A percentile compares a stretch with the other conserved stretches of the same genome.
These are phyloP conservation scores for Daldinia vernicosa DNA, from an alignment of 495 filamentous ascomycete genomes.

Conservation along the genomic window DNA sequence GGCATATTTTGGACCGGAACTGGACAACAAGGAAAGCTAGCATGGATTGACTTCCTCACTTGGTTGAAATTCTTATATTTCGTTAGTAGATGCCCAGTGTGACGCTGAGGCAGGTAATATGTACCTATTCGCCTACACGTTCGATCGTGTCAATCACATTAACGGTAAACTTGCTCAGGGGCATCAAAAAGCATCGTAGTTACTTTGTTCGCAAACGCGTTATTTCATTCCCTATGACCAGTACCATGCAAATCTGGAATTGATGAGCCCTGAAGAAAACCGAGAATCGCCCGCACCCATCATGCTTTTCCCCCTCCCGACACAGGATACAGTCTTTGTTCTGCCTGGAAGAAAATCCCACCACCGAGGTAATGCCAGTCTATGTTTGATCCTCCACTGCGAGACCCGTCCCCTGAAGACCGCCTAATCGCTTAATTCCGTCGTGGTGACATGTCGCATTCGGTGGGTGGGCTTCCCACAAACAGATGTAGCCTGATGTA, in stretches of 20 bases:
- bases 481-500: slow-evolving; percentile 44
- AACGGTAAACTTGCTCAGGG: background rate
- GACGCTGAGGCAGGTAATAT: background rate
- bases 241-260: slow-evolving; percentile 46
- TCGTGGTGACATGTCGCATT: slow-evolving; percentile 33
- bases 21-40: background rate
- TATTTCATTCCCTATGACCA: slow-evolving; percentile 48
- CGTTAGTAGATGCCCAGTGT: background rate
- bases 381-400: slow-evolving; percentile 29
- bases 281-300: slow-evolving; percentile 39
- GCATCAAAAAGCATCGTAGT: slow-evolving; percentile 10
- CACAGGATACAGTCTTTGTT: slow-evolving; percentile 7
- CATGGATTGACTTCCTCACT: background rate
- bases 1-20: background rate
- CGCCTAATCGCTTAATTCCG: slow-evolving; percentile 17
- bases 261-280: slow-evolving; percentile 41
- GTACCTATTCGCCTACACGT: background rate
- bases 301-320: slow-evolving; percentile 29
- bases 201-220: slow-evolving; percentile 42
- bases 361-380: slow-evolving; percentile 24
- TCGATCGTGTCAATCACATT: slow-evolving; percentile 7
- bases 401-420: slow-evolving; percentile 21
- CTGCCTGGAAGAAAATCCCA: slow-evolving; percentile 24
- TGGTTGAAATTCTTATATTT: background rate
- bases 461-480: slow-evolving; percentile 31